These are phyloP conservation scores for Zygosaccharomyces pseudobailii DNA, from an alignment of 1,139 yeast genomes.

Conservation along the genomic window DNA sequence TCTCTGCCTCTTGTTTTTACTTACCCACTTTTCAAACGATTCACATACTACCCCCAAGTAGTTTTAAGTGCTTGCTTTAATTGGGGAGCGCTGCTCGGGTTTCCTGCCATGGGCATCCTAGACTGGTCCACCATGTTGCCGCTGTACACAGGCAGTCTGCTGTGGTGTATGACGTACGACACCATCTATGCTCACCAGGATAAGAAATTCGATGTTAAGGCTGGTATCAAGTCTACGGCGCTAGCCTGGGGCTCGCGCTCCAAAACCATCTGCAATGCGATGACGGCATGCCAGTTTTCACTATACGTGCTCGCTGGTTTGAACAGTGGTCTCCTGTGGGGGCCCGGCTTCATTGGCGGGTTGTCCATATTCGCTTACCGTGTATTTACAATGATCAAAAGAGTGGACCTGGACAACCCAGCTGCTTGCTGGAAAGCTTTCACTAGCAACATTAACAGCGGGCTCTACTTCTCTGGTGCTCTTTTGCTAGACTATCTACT, in stretches of 20 bases:
- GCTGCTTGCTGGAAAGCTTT: slow-evolving; percentile 79
- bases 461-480: slow-evolving; percentile 73
- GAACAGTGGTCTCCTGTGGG: slow-evolving; percentile 62
- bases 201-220: slow-evolving; percentile 75
- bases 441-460: slow-evolving; percentile 72
- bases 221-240: slow-evolving; percentile 94
- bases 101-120: slow-evolving; percentile 92
- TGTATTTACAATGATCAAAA: slow-evolving; percentile 57
- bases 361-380: slow-evolving; percentile 66
- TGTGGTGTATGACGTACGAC: slow-evolving; percentile 96
- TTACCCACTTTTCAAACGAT: slow-evolving; percentile 89
- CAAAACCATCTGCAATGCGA: slow-evolving; percentile 58
- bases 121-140: slow-evolving; percentile 71
- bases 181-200: slow-evolving; percentile 98
- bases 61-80: slow-evolving; percentile 78
- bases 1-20: slow-evolving; percentile 77
- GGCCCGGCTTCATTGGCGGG: slow-evolving; percentile 74
- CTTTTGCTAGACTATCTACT: slow-evolving; percentile 67
- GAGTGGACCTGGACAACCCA: slow-evolving; percentile 76
- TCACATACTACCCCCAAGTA: slow-evolving; percentile 92
- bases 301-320: slow-evolving; percentile 64
- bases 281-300: slow-evolving; percentile 64
- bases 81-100: slow-evolving; percentile 94
- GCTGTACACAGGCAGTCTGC: slow-evolving; percentile 67
- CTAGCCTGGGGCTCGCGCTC: slow-evolving; percentile 84